Base-by-base conservation (phyloP, 1,284 basidiomycete genomes). In the Ustilago xerochloae region DNA sequence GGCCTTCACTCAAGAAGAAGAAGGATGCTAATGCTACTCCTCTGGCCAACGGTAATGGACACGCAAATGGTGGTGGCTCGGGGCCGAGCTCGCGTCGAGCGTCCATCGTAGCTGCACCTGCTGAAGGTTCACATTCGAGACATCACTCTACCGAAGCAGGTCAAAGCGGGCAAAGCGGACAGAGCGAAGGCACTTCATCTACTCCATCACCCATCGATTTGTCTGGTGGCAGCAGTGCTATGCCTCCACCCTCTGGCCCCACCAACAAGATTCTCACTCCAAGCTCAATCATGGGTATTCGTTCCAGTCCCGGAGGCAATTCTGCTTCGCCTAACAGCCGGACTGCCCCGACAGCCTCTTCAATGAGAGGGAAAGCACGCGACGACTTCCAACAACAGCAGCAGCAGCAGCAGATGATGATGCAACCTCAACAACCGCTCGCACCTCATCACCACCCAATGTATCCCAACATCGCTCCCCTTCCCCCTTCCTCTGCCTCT, bases 181-280 rank as follows among this genome's bases (percentile, higher is more conserved):
- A 77, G n/a, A 78, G 75, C 33, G 79, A 79, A 29, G 77, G 72
- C 15, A 77, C 77, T 0, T 54, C 59, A 3, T 75, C 75, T n/a
- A 81, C 80, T 26, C 82, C 82, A 5, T 75, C 71, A n/a, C 82
- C 82, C 0, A 81, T 83, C 52, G 80, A 82, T 35, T 48, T 83
- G 12, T 60, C 55, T 7, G 61, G 70, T 16, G 58, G 52, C 15
- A n/a, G n/a, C n/a, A 63, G 60, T 8, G 48, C 58, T 6, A 79
- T 80, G 78, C 67, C 63, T n/a, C 77, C 75, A 13, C 73, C 80
- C 5, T 41, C 71, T 1, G 46, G 60, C 0, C 63, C 71, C 2
- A 52, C 61, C 13, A 59, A 62, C 33, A 81, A 79, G 60, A 79
- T 81, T 5, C 53, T 83, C 15, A 84, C 82, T 24, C 82, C 82